Percentiles rank a stretch among this genome's conserved stretches.
Conservation (phyloP, 225 moss, liverwort and hornwort species). For the Physcomitrellopsis africana region DNA sequence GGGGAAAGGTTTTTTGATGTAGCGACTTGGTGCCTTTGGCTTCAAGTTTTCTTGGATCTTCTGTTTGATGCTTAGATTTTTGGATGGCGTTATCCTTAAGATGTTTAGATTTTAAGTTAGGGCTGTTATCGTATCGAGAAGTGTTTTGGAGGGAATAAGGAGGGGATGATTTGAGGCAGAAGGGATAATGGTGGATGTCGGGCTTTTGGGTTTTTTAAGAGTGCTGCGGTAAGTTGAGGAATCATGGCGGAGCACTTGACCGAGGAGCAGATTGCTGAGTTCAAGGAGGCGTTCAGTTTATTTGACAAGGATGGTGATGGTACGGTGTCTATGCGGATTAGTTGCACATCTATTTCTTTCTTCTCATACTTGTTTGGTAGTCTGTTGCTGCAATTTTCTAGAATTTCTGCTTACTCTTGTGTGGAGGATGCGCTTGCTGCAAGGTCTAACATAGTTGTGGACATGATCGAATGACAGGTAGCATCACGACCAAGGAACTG, state of each 20-base stretch:
- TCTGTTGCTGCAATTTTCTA: neutral
- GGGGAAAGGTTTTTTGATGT: too few species aligned
- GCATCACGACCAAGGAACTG: conserved; percentile 87
- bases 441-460: neutral
- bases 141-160: too few species aligned
- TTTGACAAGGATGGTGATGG: conserved; percentile 78
- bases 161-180: too few species aligned
- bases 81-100: too few species aligned
- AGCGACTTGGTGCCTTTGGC: too few species aligned
- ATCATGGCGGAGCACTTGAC: conserved; percentile 65
- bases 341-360: neutral
- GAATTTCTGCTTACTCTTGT: neutral
- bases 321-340: neutral
- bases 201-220: too few species aligned
- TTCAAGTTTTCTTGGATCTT: too few species aligned
- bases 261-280: conserved; percentile 76
- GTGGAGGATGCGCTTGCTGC: neutral
- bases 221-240: neutral
- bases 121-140: too few species aligned
- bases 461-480: conserved; percentile 43
- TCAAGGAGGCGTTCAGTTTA: conserved; percentile 72
- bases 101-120: too few species aligned
- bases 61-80: too few species aligned
- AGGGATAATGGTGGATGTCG: too few species aligned
- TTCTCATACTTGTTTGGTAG: neutral